Evolutionary conservation across 176 grass and related monocot species (phyloP), one percentile per base, ranked within the genome.

Genomic region (Melocanna baccifera): DNA sequence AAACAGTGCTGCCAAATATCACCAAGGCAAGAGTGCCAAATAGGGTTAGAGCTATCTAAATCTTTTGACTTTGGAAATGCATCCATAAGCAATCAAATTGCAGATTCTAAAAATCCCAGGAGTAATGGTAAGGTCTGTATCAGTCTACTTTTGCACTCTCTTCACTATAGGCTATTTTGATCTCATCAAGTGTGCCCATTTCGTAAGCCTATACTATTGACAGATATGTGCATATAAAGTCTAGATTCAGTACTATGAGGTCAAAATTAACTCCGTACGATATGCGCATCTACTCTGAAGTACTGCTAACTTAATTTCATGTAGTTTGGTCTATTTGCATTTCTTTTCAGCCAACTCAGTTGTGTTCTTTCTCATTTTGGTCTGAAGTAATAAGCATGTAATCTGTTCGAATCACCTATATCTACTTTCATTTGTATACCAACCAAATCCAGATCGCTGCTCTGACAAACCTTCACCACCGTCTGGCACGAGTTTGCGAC

Each of bases 61-160:
- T 62, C 64, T 64, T 69, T 56, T 7, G 39, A 62, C 18, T 42
- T 78, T n/a, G 80, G 30, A 26, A 92, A 78, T 42, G 7, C 47
- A 67, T 55, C 37, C 10, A 70, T 62, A 64, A 86, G 52, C 40
- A 52, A 87, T 62, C 78, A 86, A 64, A 68, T 30, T 30, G 34
- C 63, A 78, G 57, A 84, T 34, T 74, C 40, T 22, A 62, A 84
- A 56, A 39, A 71, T 81, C 69, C 77, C 19, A 76, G 75, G 84
- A 91, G 50, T 77, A 80, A 91, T 68, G 95, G 95, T 98, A 98
- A 98, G 92, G 93, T 98, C 91, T 85, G 93, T 98, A 90, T 93
- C 86, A 91, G 51, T 88, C 57, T 68, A 22, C 18, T 9, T 61
- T 30, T 62, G 68, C 41, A 73, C 1, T 32, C 18, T 61, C n/a